A percentile compares a stretch with the other conserved stretches of the same genome.
Evolutionary conservation across 306 rosid species (phyloP).

Genomic region (Cicer bijugum): DNA sequence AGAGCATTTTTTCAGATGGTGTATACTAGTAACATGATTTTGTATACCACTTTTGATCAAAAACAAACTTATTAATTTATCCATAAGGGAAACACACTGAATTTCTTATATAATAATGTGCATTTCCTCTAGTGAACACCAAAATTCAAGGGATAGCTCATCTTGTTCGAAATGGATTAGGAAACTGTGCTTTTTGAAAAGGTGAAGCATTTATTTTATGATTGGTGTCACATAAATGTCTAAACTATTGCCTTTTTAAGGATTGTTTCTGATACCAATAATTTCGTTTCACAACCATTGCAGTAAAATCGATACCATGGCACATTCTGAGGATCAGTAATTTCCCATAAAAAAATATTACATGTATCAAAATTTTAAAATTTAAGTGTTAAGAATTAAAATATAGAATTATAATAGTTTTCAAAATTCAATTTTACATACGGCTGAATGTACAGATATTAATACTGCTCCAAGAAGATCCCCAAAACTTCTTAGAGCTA

Average conservation of each 20-base stretch:
- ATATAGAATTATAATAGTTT: slow-evolving; percentile 16
- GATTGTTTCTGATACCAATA: background rate
- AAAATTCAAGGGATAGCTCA: background rate
- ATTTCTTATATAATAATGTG: background rate
- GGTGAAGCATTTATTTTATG: background rate
- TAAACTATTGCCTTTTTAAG: background rate
- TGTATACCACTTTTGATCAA: background rate
- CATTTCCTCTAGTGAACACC: background rate
- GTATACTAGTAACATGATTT: background rate
- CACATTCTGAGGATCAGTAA: background rate
- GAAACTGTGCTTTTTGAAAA: background rate
- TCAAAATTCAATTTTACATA: slow-evolving; percentile 35
- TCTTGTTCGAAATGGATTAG: background rate
- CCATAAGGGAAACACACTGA: background rate
- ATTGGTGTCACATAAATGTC: background rate
- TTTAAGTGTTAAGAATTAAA: background rate
- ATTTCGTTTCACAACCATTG: background rate
- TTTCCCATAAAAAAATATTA: background rate
- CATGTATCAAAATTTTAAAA: background rate
- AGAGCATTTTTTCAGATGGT: background rate
- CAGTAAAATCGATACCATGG: background rate
- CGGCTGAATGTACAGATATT: slow-evolving; percentile 25
- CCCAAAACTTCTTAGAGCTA: background rate
- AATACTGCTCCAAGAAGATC: slow-evolving; percentile 17
- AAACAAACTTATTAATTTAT: background rate